phyloP scores from a whole-genome alignment of 2,329 filamentous ascomycete genomes.

The Venturia nashicola region DNA sequence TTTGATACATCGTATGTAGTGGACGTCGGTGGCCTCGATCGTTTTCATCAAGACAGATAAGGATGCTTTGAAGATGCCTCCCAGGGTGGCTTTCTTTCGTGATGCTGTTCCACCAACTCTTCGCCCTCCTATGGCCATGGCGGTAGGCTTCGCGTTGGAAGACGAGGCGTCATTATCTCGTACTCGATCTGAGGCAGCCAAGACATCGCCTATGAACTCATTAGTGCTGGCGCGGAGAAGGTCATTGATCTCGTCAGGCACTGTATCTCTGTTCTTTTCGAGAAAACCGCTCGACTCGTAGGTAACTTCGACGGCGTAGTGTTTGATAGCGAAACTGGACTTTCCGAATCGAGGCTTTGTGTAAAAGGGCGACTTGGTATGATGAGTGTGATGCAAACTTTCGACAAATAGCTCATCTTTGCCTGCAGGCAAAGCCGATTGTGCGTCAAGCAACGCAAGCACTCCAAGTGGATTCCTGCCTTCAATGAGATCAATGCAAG shows the following conservation, averaged over 20 bases:
- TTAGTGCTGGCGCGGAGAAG: constrained; percentile 78
- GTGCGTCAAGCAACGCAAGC: constrained; percentile 83
- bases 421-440: constrained; percentile 92
- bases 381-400: constrained; percentile 58
- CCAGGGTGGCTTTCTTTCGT: constrained; percentile 75
- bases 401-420: constrained; percentile 94
- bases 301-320: constrained; percentile 95
- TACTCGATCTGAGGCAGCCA: constrained; percentile 74
- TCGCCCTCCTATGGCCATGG: constrained; percentile 55
- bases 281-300: constrained; percentile 99
- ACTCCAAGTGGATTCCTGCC: constrained; percentile 71
- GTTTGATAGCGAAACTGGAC: constrained; percentile 93
- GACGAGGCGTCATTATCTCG: constrained; percentile 70
- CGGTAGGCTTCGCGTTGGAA: constrained; percentile 56
- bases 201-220: constrained; percentile 68
- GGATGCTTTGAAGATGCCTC: constrained; percentile 97
- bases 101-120: constrained; percentile 82
- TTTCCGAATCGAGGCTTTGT: constrained; percentile 98
- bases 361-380: constrained; percentile 96
- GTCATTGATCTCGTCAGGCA: constrained; percentile 95
- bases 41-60: constrained; percentile 96
- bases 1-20: constrained; percentile 99
- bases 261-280: constrained; percentile 97
- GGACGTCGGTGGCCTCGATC: constrained; percentile 94
- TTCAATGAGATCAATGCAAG: constrained; percentile 96